Base-by-base conservation (phyloP, 768 basidiomycete species). In the Tricholoma saponaceum region DNA sequence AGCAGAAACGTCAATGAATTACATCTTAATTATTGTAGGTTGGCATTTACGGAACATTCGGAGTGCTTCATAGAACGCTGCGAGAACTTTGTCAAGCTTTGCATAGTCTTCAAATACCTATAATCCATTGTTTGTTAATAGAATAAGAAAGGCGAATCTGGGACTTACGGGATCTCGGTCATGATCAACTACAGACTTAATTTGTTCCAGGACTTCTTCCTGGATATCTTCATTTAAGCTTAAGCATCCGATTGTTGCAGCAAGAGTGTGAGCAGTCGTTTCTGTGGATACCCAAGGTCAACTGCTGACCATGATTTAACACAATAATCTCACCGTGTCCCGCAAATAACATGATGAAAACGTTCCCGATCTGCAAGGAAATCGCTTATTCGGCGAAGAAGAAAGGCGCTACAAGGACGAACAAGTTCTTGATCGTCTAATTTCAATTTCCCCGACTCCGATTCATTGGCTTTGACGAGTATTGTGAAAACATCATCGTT, bases 311-410 rank as follows among this genome's bases (percentile, higher is more conserved):
- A 2, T 18, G 12, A 10, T 35, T 8, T 28, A n/a, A 18, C 1
- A 4, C 9, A 37, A 22, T 37, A 7, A 7, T 59, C 70, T 35
- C 58, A 77, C 83, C 84, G 65, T 85, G 82, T 12, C 85, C 84
- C 44, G 84, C 83, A 39, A 85, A 79, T 22, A 87, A 68, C 64
- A 82, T 70, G 10, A 76, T 61, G 59, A 76, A 84, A 1, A 82
- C 63, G 51, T 84, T 84, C 5, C 82, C 83, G 50, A 82, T 79
- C 81, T 82, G 2, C 49, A 37, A 23, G 37, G 46, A 23, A 16
- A 30, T 23, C 12, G 20, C 8, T 22, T 37, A 3, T 26, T 46
- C 23, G 26, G 25, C 5, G 18, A 47, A 8, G 25, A 26, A 26
- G 25, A 46, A 2, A 47, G 14, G 25, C 6, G 3, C 46, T 47